phyloP scores from a whole-genome alignment of 2,329 filamentous ascomycete genomes.

The Fusarium sp. region DNA sequence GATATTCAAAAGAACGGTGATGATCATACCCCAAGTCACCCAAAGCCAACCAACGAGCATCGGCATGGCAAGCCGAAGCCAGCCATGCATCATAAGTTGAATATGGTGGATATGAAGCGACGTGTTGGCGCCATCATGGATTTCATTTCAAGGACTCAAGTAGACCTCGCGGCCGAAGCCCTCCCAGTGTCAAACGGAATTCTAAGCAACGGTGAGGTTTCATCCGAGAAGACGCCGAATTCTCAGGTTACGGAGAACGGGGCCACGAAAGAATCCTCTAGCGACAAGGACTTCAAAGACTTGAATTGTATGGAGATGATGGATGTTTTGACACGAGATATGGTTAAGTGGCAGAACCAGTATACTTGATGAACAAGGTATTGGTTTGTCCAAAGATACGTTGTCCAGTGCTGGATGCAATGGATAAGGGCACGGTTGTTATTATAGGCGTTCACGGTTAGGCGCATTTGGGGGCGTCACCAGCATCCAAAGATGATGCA shows the following conservation, averaged over 20 bases:
- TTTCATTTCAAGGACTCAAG: constrained; percentile 89
- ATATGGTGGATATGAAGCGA: constrained; percentile 89
- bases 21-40: constrained; percentile 53
- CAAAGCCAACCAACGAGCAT: constrained; percentile 60
- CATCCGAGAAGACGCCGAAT: constrained; percentile 56
- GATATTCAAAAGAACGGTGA: constrained; percentile 59
- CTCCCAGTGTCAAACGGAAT: constrained; percentile 61
- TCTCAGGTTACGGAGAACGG: constrained; percentile 46
- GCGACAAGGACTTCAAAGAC: constrained; percentile 75
- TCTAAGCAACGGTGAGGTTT: constrained; percentile 57
- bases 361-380: constrained; percentile 61
- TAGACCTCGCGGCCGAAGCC: constrained; percentile 83
- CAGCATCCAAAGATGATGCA: constrained; percentile 43
- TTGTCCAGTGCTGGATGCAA: constrained; percentile 1
- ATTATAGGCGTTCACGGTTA: constrained; percentile 42
- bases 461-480: constrained; percentile 45
- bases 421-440: constrained; percentile 13
- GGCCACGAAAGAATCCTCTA: constrained; percentile 42
- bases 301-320: constrained; percentile 90
- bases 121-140: constrained; percentile 88
- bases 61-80: constrained; percentile 69
- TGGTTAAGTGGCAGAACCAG: constrained; percentile 88
- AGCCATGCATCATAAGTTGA: constrained; percentile 76
- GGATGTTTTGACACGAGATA: constrained; percentile 84
- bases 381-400: neutral